phyloP scores from a whole-genome alignment of 108 stramenopile genomes.

The Phaeodactylum tricornutum region DNA sequence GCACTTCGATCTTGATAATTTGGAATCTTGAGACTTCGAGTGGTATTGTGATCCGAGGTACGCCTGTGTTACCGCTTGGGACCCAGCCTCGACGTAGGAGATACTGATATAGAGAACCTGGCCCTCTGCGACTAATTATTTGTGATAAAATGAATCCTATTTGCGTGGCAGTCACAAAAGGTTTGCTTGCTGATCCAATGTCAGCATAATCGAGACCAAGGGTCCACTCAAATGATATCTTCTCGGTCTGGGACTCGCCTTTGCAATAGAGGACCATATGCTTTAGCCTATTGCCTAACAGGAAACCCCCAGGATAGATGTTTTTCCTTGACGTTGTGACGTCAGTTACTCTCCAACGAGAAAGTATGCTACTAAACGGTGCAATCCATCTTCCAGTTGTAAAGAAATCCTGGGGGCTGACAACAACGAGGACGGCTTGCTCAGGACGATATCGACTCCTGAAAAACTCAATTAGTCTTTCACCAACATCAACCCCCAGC shows the following conservation, averaged over 20 bases:
- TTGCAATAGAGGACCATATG: slow-evolving; percentile 5
- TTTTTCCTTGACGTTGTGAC: no score
- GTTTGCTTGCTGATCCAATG: background rate
- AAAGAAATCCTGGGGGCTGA: slow-evolving; percentile 31
- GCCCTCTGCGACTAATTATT: slow-evolving; percentile 55
- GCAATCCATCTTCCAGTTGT: slow-evolving; percentile 47
- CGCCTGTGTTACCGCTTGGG: slow-evolving; percentile 32
- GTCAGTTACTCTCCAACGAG: no score
- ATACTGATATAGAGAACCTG: slow-evolving; percentile 55
- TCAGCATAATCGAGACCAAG: slow-evolving; percentile 36
- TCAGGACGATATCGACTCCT: slow-evolving; percentile 37
- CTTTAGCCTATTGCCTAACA: slow-evolving; percentile 4
- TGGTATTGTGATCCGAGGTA: slow-evolving; percentile 63
- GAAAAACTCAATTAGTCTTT: slow-evolving; percentile 43
- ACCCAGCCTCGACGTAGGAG: slow-evolving; percentile 54
- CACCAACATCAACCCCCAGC: slow-evolving; percentile 38
- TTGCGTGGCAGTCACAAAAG: slow-evolving; percentile 38
- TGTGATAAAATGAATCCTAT: slow-evolving; percentile 63
- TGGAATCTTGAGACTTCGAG: slow-evolving; percentile 71
- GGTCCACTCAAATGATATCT: slow-evolving; percentile 54
- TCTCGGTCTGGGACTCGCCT: slow-evolving; percentile 31
- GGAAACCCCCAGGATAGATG: slow-evolving; percentile 7
- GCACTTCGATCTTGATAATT: slow-evolving; percentile 49
- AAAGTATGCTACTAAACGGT: slow-evolving; percentile 43
- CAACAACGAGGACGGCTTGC: slow-evolving; percentile 55